These are phyloP conservation scores for Fusarium poae DNA, from an alignment of 2,329 filamentous ascomycete genomes.

Conservation along the genomic window DNA sequence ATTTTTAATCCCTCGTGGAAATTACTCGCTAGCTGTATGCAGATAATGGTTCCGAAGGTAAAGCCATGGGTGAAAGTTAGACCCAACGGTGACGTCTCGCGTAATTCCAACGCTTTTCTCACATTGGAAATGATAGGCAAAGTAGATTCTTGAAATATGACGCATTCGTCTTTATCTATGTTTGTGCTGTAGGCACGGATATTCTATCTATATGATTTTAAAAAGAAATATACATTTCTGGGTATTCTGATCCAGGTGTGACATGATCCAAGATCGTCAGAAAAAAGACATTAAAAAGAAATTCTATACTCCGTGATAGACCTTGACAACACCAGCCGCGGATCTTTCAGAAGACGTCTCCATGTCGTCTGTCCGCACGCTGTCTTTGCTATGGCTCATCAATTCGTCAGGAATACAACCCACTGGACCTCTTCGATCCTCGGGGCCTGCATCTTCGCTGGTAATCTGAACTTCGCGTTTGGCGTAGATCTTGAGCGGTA, in stretches of 20 bases:
- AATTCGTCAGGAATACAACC: conserved; percentile 41
- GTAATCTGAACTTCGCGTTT: conserved; percentile 53
- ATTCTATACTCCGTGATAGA: conserved; percentile 46
- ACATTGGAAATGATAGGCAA: not conserved
- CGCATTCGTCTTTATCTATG: not conserved
- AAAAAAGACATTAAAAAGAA: conserved; percentile 16
- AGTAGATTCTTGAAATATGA: not conserved
- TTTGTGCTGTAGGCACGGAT: conserved; percentile 25
- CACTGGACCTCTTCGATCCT: conserved; percentile 40
- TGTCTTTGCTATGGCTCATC: conserved; percentile 37
- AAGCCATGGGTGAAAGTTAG: not conserved
- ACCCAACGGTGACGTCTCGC: conserved; percentile 5
- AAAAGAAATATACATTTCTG: conserved; percentile 8
- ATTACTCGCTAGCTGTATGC: not conserved
- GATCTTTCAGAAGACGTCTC: conserved; percentile 47
- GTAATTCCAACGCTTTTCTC: not conserved
- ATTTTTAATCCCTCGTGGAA: not conserved
- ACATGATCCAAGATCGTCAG: conserved; percentile 17
- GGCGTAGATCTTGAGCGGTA: conserved; percentile 56
- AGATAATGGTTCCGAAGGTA: not conserved
- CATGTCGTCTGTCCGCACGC: conserved; percentile 38
- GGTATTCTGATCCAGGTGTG: conserved; percentile 24
- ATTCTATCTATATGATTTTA: conserved; percentile 16
- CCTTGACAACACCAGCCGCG: conserved; percentile 47
- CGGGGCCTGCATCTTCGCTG: conserved; percentile 42